Evolutionary conservation across 2,329 filamentous ascomycete genomes (phyloP), one percentile per base, ranked within the genome.

Genomic region (Fonsecaea monophora): DNA sequence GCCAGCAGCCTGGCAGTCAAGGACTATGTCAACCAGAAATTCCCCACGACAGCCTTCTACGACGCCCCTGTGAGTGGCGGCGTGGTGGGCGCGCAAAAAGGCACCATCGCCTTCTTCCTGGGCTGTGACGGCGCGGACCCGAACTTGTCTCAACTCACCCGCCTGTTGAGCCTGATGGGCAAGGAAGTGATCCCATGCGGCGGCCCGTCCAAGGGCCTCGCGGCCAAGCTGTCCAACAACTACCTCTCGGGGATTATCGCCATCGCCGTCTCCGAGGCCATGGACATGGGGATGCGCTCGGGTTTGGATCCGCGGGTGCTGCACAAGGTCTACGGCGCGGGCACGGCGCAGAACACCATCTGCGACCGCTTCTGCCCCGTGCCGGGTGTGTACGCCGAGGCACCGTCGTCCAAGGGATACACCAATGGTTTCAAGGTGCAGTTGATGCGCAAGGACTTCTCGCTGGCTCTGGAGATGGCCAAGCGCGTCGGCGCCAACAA

Each of bases 151-250:
- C 76, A 76, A 5, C 74, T 88, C 3, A 79, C 74, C 5, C 66
- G 73, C 12, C 73, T 88, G 1, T 75, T 86, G n/a, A 66, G 75
- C 6, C 73, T 82, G 48, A 87, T 89, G 84, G 86, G 86, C 42
- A 78, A 79, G 34, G 83, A 88, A 58, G 68, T 76, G n/a, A 75
- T 77, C 54, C 78, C 84, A 4, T 88, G 86, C 70, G 86, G 86
- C 2, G 84, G 82, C 0, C 81, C 84, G 0, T 83, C 82, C 0
- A 78, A 87, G 0, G 86, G 86, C 0, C 80, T 89, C 2, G 82
- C 84, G 0, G 85, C 86, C 0, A 89, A 88, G 75, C 76, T 88
- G 5, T 86, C 82, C 62, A 89, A 89, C 73, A 89, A 89, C 71
- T 89, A 89, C 74, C 80, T 84, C 57, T 86, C 83, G 0, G 85